Conservation (phyloP, 345 rosid genomes). For the Hibiscus tridactylites region DNA sequence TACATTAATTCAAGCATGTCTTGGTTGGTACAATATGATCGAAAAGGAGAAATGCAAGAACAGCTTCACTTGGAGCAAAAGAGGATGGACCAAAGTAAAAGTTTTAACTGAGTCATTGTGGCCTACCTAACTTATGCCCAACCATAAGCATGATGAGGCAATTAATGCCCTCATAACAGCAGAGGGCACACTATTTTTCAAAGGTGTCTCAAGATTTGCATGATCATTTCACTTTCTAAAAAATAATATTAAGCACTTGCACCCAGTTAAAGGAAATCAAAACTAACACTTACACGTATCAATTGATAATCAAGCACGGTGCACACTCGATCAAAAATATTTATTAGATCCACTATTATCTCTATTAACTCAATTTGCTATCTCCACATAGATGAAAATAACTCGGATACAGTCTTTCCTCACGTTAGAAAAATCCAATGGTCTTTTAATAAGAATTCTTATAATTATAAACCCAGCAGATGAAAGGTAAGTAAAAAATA, state of each 20-base stretch:
- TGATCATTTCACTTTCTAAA: neutral
- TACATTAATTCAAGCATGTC: neutral
- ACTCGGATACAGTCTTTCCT: neutral
- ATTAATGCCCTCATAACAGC: neutral
- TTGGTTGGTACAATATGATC: neutral
- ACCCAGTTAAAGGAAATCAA: neutral
- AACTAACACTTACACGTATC: neutral
- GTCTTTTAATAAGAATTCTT: slow-evolving; percentile 4
- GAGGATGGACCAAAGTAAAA: neutral
- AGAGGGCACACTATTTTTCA: neutral
- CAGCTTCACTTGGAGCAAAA: neutral
- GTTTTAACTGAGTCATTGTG: neutral
- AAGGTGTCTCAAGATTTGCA: neutral
- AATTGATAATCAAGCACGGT: neutral
- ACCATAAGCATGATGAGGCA: neutral
- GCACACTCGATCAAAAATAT: neutral
- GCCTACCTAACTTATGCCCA: neutral
- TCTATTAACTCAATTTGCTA: neutral
- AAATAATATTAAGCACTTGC: neutral
- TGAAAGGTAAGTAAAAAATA: neutral
- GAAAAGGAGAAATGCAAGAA: neutral
- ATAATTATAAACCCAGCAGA: neutral
- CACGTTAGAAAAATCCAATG: neutral
- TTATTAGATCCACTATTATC: neutral
- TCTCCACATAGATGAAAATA: slow-evolving; percentile 3